Evolutionary conservation across 2,329 filamentous ascomycete genomes (phyloP), one percentile per base, ranked within the genome.

Genomic region (Fusarium domesticum): DNA sequence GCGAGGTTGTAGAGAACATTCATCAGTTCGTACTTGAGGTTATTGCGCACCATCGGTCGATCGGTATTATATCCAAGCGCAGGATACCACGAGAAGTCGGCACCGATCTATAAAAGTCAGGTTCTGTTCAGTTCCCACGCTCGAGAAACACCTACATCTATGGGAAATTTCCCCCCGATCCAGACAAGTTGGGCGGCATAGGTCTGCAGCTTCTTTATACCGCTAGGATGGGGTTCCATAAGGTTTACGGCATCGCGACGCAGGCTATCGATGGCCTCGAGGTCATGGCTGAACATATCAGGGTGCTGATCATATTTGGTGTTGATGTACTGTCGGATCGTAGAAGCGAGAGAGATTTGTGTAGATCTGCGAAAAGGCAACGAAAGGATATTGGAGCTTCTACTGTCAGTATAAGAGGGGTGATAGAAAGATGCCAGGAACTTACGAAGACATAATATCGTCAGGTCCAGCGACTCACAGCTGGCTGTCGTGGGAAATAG

Each of bases 251-350:
- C 93, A 64, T 95, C 88, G 50, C 80, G 80, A 5, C 93, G 84
- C 45, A 97, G 73, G 37, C 81, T 75, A 64, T 97, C 90, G 60
- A 98, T 90, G 54, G 86, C 80, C 62, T 91, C 83, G 46, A 83
- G 81, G 71, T 98, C 93, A 53, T 88, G 80, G 51, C 83, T 81
- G 69, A 98, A 98, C 85, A 96, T 95, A 68, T 96, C 90, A 25
- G 93, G 92, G 64, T 96, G 92, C 66, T 98, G 93, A 69, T 97
- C 92, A 84, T 97, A 97, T 77, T 97, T 96, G 68, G 83, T 85
- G 50, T 90, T 95, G 62, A 98, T 97, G 73, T 98, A 97, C 65
- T 93, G 85, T 54, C 88, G 89, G 65, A 98, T 90, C 38, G 90
- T 87, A 49, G 81, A 76, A 43, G 88, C 86, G 50, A 97, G 78